Base-by-base conservation (phyloP, 331 rosid genomes). In the Quercus lobata region DNA sequence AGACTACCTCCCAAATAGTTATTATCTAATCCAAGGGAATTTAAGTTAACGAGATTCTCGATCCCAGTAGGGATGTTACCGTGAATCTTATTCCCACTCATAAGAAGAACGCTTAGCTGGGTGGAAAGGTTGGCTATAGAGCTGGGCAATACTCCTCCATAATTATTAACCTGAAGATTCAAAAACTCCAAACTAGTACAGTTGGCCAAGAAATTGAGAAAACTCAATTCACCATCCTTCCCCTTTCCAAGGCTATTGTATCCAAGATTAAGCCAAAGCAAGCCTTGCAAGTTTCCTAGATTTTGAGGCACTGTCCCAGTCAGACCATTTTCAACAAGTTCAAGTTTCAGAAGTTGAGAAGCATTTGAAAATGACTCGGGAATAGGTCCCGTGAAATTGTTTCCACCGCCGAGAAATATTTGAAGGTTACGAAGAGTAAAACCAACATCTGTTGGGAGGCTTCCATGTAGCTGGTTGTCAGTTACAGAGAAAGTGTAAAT, bases 21-120 rank as follows among this genome's bases (percentile, higher is more conserved):
- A 37, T 7, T 0, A 0, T 37, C 11, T 37, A 37, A 37, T 2
- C 0, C 3, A 37, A 37, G 44, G 0, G 0, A 0, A 7, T 0
- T 0, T 37, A 37, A 37, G 44, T 37, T 37, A 7, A 37, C 3
- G 0, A 37, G 44, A 37, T 37, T 37, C 44, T 0, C 11, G 3
- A 37, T 37, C 44, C 44, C 11, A 2, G 44, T 7, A 0, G 61
- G 25, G 25, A 56, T 56, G 61, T 21, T 21, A 6, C 61, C 25
- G 8, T 37, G 58, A 12, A 77, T 25, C 71, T 54, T 2, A 56
- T 77, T 82, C 2, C 0, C 0, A 29, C 52, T 52, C 1, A 76
- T 14, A 8, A 5, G 0, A 34, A 82, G 5, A 10, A 0, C 0
- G 4, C 0, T 37, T 21, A 72, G 25, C 1, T 19, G 57, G 16